phyloP scores from a whole-genome alignment of 768 basidiomycete genomes.

The Chalciporus piperatus region DNA sequence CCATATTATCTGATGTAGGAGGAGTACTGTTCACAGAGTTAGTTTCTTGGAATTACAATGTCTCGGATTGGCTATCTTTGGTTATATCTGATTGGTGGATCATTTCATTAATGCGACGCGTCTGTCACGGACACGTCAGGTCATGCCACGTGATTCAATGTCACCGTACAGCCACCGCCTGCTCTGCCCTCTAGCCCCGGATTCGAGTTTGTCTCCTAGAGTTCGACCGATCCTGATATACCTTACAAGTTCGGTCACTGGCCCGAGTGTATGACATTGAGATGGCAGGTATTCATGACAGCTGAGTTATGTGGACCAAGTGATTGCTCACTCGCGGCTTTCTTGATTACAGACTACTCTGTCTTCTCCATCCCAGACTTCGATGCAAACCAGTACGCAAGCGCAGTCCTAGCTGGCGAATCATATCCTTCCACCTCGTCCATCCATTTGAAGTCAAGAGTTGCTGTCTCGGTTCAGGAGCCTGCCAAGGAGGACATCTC shows the following conservation, averaged over 20 bases:
- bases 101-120: constrained; percentile 21
- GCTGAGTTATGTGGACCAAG: background rate
- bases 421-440: constrained; percentile 52
- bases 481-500: constrained; percentile 84
- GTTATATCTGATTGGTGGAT: background rate
- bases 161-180: constrained; percentile 20
- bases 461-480: constrained; percentile 38
- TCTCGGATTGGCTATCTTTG: constrained; percentile 4
- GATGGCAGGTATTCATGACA: constrained; percentile 22
- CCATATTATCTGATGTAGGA: constrained; percentile 17
- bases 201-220: too few species aligned
- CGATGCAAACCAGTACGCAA: constrained; percentile 88
- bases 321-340: background rate
- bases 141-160: constrained; percentile 25
- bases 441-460: constrained; percentile 15
- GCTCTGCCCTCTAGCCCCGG: too few species aligned
- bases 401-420: constrained; percentile 83
- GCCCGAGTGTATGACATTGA: too few species aligned
- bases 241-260: too few species aligned
- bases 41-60: constrained; percentile 21
- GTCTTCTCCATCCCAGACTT: constrained; percentile 75
- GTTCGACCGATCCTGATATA: too few species aligned
- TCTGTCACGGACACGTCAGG: constrained; percentile 28
- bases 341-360: constrained; percentile 55
- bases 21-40: background rate